Evolutionary conservation across 495 filamentous ascomycete genomes (phyloP).

Genomic region (Xylaria longipes): DNA sequence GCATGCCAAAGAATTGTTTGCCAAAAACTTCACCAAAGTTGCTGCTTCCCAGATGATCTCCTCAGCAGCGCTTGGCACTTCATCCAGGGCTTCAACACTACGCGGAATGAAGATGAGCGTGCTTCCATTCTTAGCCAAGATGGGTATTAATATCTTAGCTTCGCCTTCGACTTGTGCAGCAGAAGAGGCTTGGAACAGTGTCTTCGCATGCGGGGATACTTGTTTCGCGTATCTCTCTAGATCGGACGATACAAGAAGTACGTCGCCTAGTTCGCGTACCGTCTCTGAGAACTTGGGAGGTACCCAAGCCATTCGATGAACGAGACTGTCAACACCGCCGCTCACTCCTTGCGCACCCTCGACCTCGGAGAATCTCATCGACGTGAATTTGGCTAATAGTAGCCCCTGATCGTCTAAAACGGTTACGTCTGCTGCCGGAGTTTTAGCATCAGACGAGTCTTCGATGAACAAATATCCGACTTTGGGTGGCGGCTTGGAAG

Average conservation of each 20-base stretch:
- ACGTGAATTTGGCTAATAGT: constrained; percentile 34
- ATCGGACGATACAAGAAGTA: constrained; percentile 33
- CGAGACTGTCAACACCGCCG: constrained; percentile 40
- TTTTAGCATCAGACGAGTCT: constrained; percentile 26
- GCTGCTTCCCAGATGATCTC: constrained; percentile 35
- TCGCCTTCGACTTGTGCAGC: background rate
- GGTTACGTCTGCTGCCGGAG: constrained; percentile 21
- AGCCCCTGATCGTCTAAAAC: constrained; percentile 35
- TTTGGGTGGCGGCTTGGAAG: constrained; percentile 26
- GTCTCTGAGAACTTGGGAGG: constrained; percentile 38
- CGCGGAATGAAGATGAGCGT: constrained; percentile 29
- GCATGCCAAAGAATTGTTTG: constrained; percentile 27
- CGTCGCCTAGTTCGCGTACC: constrained; percentile 32
- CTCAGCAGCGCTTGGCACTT: constrained; percentile 12
- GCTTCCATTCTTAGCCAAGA: constrained; percentile 4
- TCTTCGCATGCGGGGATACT: background rate
- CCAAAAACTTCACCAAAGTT: constrained; percentile 36
- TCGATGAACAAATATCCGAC: constrained; percentile 39
- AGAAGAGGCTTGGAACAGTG: background rate
- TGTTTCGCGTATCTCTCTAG: background rate
- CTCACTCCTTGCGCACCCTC: constrained; percentile 41
- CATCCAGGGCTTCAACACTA: constrained; percentile 14
- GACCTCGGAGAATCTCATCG: constrained; percentile 49
- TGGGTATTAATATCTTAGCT: background rate
- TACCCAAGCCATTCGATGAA: constrained; percentile 48